Evolutionary conservation across 306 rosid genomes (phyloP).

Genomic region (Arachis hypogaea): DNA sequence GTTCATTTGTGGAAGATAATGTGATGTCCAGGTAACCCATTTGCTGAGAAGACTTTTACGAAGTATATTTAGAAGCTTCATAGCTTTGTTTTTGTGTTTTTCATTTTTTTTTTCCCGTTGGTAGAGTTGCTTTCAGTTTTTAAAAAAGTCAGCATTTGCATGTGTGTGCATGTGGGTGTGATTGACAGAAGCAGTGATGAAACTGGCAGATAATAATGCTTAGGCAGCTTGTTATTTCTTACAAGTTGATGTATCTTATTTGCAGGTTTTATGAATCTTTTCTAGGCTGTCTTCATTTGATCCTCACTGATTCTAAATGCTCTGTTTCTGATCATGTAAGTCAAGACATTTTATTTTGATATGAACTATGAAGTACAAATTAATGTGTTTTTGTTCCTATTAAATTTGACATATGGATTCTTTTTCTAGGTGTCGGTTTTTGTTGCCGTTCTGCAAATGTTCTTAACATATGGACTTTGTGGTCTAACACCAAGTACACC

Average conservation of each 20-base stretch:
- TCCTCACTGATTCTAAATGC: slow-evolving; percentile 67
- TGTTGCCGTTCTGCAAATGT: slow-evolving; percentile 73
- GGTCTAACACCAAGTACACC: slow-evolving; percentile 46
- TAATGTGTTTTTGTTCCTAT: slow-evolving; percentile 5
- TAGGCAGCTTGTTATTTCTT: slow-evolving; percentile 33
- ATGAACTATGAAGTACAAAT: slow-evolving; percentile 8
- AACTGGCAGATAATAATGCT: slow-evolving; percentile 10
- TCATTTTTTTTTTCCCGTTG: background rate
- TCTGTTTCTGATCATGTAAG: slow-evolving; percentile 90
- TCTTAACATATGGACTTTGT: slow-evolving; percentile 73
- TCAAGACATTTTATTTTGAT: slow-evolving; percentile 23
- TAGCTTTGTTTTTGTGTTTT: too few species aligned
- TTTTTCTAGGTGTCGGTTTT: slow-evolving; percentile 81
- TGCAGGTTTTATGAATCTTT: slow-evolving; percentile 87
- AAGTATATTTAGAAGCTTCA: background rate
- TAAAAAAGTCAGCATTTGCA: background rate
- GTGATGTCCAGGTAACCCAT: slow-evolving; percentile 69
- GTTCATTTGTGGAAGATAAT: slow-evolving; percentile 58
- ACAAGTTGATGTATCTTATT: slow-evolving; percentile 39
- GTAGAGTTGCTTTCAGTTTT: background rate
- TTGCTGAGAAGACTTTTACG: background rate
- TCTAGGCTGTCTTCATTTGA: slow-evolving; percentile 74
- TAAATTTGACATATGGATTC: slow-evolving; percentile 31
- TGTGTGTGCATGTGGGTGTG: too few species aligned
- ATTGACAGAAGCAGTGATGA: slow-evolving; percentile 19